Evolutionary conservation across 805 yeast species (phyloP).

Genomic region (Kazachstania taianensis): DNA sequence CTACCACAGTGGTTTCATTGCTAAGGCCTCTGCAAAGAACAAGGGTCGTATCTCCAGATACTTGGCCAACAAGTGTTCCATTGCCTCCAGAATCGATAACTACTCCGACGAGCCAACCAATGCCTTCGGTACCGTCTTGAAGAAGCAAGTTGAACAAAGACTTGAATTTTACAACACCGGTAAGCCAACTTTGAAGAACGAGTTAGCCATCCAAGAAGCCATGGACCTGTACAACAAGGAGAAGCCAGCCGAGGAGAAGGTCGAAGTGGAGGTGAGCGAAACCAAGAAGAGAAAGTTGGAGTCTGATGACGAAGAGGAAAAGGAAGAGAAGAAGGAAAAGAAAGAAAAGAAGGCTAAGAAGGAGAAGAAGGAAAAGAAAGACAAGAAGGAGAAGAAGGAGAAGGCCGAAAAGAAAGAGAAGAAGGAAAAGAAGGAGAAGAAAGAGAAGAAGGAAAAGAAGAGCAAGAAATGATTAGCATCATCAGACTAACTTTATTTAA

Average conservation of each 20-base stretch:
- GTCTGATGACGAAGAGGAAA: constrained; percentile 30
- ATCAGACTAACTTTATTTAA: neutral
- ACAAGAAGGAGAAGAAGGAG: constrained; percentile 43
- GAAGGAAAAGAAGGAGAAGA: constrained; percentile 44
- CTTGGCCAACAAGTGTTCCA: constrained; percentile 97
- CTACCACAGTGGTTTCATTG: constrained; percentile 90
- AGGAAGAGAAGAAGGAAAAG: constrained; percentile 21
- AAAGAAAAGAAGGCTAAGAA: constrained; percentile 37
- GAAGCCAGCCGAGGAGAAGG: constrained; percentile 33
- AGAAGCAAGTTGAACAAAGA: constrained; percentile 97
- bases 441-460: constrained; percentile 36
- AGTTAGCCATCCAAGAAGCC: constrained; percentile 90
- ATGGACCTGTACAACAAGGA: constrained; percentile 49
- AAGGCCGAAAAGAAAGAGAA: constrained; percentile 39
- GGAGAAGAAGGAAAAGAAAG: constrained; percentile 40
- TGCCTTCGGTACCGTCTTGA: constrained; percentile 81
- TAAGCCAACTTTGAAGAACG: constrained; percentile 90
- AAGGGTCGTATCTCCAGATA: constrained; percentile 98
- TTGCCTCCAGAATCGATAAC: constrained; percentile 97
- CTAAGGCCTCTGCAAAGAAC: constrained; percentile 89
- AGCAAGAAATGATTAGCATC: too few relatives aligned
- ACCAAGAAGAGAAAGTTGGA: constrained; percentile 24
- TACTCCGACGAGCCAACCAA: constrained; percentile 90
- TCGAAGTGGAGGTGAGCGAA: constrained; percentile 9
- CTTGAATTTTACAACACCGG: constrained; percentile 93